Evolutionary conservation across 2,329 filamentous ascomycete species (phyloP).

Genomic region (Xylaria sp.): DNA sequence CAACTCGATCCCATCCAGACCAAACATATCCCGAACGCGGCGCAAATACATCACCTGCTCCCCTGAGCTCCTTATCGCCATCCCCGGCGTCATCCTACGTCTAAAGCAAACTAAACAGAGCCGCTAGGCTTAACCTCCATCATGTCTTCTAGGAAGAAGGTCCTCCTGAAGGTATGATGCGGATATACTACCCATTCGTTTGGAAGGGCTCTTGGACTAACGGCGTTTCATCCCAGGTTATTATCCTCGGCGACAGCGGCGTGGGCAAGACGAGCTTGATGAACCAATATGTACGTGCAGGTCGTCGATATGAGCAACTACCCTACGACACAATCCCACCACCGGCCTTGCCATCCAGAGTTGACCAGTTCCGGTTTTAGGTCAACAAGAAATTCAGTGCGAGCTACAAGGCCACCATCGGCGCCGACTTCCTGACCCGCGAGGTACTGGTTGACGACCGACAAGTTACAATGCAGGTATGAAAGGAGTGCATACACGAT

Average conservation of each 20-base stretch:
- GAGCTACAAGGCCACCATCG: slow-evolving; percentile 99
- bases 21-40: background rate
- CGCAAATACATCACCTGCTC: slow-evolving; percentile 1
- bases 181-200: background rate
- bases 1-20: background rate
- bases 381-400: slow-evolving; percentile 99
- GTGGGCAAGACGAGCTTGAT: slow-evolving; percentile 99
- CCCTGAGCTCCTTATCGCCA: slow-evolving; percentile 1
- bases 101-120: slow-evolving; percentile 4
- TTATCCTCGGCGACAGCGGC: slow-evolving; percentile 97
- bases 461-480: slow-evolving; percentile 96
- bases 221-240: slow-evolving; percentile 66
- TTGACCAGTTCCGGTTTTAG: slow-evolving; percentile 50
- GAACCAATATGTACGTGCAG: slow-evolving; percentile 97
- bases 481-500: slow-evolving; percentile 18
- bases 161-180: slow-evolving; percentile 78
- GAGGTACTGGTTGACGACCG: slow-evolving; percentile 97
- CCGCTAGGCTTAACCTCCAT: slow-evolving; percentile 33
- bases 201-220: slow-evolving; percentile 3
- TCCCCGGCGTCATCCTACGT: background rate
- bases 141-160: slow-evolving; percentile 87
- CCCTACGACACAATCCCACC: slow-evolving; percentile 4
- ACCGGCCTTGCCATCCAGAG: background rate
- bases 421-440: slow-evolving; percentile 96
- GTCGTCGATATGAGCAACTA: slow-evolving; percentile 6